Percentiles rank a stretch among this genome's conserved stretches.
These are phyloP conservation scores for Erythrophleum fordii DNA, from an alignment of 306 rosid genomes.

Conservation along the genomic window DNA sequence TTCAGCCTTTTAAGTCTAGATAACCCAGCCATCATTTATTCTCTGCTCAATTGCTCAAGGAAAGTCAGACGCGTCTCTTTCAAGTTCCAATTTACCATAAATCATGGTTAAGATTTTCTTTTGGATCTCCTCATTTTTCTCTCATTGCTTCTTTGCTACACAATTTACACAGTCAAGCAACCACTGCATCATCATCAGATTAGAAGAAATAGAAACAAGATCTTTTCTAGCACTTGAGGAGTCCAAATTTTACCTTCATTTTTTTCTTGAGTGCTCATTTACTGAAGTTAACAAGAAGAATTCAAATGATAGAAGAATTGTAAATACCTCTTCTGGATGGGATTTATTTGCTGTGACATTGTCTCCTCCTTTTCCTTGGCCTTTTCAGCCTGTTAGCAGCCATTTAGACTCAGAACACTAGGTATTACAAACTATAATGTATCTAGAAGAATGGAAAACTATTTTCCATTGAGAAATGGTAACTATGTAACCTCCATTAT, in stretches of 20 bases:
- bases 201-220: slow-evolving; percentile 14
- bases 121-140: slow-evolving; percentile 13
- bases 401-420: slow-evolving; percentile 40
- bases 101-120: neutral
- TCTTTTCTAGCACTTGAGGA: neutral
- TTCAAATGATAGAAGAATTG: slow-evolving; percentile 26
- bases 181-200: slow-evolving; percentile 27
- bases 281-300: slow-evolving; percentile 3
- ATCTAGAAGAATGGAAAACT: neutral
- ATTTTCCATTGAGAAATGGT: slow-evolving; percentile 19
- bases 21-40: neutral
- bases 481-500: slow-evolving; percentile 74
- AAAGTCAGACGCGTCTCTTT: slow-evolving; percentile 12
- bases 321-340: slow-evolving; percentile 69
- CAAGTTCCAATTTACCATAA: slow-evolving; percentile 8
- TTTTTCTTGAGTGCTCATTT: neutral
- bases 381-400: slow-evolving; percentile 78
- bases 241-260: slow-evolving; percentile 21
- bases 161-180: slow-evolving; percentile 21
- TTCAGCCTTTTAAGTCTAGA: neutral
- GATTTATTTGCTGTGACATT: slow-evolving; percentile 56
- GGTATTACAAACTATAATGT: slow-evolving; percentile 30
- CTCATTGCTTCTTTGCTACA: slow-evolving; percentile 30
- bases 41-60: neutral
- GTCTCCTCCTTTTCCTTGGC: slow-evolving; percentile 90